A percentile compares a stretch with the other conserved stretches of the same genome.
Evolutionary conservation across 305 asterid genomes (phyloP).

Genomic region (Fraxinus sp.): DNA sequence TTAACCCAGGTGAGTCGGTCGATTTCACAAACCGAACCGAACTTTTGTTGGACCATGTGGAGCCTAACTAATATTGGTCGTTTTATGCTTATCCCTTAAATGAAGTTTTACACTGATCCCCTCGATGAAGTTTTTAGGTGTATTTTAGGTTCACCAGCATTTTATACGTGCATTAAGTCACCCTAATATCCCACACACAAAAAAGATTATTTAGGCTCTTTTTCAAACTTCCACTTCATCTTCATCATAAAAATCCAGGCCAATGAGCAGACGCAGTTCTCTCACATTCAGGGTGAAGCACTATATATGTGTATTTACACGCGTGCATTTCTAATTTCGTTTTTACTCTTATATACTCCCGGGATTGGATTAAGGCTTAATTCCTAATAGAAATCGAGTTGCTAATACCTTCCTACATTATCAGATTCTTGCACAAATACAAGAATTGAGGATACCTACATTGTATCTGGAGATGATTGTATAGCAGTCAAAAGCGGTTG

Average conservation of each 20-base stretch:
- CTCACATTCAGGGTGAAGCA: not conserved
- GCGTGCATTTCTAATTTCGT: not conserved
- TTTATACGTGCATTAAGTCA: not conserved
- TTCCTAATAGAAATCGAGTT: not conserved
- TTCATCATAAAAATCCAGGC: not conserved
- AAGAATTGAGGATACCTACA: conserved; percentile 71
- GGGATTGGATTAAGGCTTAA: not conserved
- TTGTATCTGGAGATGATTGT: conserved; percentile 87
- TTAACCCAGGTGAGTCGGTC: conserved; percentile 50
- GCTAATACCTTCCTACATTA: not conserved
- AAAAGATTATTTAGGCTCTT: not conserved
- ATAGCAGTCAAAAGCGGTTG: conserved; percentile 90
- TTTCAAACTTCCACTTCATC: not conserved
- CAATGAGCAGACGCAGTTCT: not conserved
- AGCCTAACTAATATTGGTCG: not conserved
- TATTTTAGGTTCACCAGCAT: not conserved
- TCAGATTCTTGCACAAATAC: conserved; percentile 88
- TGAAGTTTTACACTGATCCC: not conserved
- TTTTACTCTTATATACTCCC: not conserved
- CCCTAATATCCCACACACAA: not conserved
- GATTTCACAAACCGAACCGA: not conserved
- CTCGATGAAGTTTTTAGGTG: not conserved
- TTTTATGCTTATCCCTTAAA: not conserved
- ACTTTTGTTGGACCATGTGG: not conserved
- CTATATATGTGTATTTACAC: not conserved